phyloP scores from a whole-genome alignment of 208 protist species.

The Trypanosoma congolense region DNA sequence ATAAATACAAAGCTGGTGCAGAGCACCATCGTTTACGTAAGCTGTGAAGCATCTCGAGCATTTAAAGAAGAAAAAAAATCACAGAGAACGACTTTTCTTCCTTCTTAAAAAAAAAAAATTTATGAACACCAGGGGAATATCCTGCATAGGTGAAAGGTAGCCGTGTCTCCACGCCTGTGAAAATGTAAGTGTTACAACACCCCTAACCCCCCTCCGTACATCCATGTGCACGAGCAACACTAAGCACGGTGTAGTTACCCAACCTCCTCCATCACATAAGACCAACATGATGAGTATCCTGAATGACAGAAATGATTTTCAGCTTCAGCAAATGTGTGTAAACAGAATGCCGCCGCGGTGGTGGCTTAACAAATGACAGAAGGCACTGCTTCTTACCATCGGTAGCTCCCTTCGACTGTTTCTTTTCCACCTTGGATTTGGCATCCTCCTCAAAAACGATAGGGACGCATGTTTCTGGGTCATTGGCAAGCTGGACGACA shows the following conservation, averaged over 20 bases:
- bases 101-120: too few species aligned
- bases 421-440: constrained; percentile 36
- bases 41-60: too few species aligned
- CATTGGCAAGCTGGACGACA: constrained; percentile 48
- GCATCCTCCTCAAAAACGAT: constrained; percentile 63
- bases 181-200: background rate
- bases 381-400: constrained; percentile 33
- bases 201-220: too few species aligned
- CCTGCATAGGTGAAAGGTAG: background rate
- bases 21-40: too few species aligned
- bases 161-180: background rate
- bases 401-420: constrained; percentile 7
- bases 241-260: too few species aligned
- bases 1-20: too few species aligned
- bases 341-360: constrained; percentile 44
- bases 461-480: constrained; percentile 44
- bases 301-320: constrained; percentile 21
- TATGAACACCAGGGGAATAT: background rate
- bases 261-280: too few species aligned
- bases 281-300: constrained; percentile 20
- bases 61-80: too few species aligned
- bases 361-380: constrained; percentile 55
- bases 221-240: too few species aligned
- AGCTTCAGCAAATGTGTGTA: constrained; percentile 61
- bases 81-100: background rate